Evolutionary conservation across 2,329 filamentous ascomycete species (phyloP), one percentile per base, ranked within the genome.

Genomic region (Sporothrix schenckii): DNA sequence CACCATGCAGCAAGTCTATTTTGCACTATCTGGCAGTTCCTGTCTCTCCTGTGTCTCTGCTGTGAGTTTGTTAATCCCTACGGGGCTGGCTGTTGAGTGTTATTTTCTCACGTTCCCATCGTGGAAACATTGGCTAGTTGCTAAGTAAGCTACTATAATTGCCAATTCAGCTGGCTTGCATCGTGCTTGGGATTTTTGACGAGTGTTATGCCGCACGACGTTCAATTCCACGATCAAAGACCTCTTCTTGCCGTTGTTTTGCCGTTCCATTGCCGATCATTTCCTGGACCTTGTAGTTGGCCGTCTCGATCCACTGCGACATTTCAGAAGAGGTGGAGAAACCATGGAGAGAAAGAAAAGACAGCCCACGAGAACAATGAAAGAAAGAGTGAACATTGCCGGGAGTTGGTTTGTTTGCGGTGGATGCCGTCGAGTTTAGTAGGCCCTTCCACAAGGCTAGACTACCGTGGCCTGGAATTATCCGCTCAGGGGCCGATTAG

Each of bases 121-220:
- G 53, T 34, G 53, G 53, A 34, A 5, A 34, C 34, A 34, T 34
- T 34, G 34, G 6, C 34, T 5, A 34, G 34, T 34, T 34, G 5
- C 34, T 5, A 34, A 34, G 1, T 9, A 34, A 50, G 49, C 5
- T 19, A 16, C 49, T 19, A 2, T 19, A n/a, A 14, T 61, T 61
- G 54, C 11, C 13, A 34, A n/a, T 44, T 44, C n/a, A 34, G 34
- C 56, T 61, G 56, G 56, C 19, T 60, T 60, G 34, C 56, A n/a
- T 24, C 13, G 4, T 34, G 9, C 34, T 9, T 9, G 5, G 54
- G 56, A 3, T 10, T 61, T 61, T 44, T 61, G 27, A 24, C 27
- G 56, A 44, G 34, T 21, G 6, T 9, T 34, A 9, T 6, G 34
- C 34, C 34, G 34, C 7, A 34, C 34, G 34, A 9, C 6, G 34